These are phyloP conservation scores for Bruguiera hainesii DNA, from an alignment of 441 rosid species.

Conservation along the genomic window DNA sequence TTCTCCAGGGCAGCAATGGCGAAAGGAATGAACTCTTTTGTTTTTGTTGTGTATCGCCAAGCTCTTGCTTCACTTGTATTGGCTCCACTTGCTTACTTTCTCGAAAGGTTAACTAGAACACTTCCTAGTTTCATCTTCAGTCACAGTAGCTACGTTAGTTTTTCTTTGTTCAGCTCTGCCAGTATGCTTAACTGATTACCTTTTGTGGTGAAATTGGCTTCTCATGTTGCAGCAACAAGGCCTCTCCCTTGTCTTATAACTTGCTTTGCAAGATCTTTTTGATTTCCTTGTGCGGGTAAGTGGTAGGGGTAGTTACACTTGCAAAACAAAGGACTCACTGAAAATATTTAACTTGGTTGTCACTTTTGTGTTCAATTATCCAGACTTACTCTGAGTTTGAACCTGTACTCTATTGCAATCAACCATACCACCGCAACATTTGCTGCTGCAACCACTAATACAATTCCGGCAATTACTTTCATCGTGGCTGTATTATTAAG, in stretches of 20 bases:
- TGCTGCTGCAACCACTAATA: conserved; percentile 82
- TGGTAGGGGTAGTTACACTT: not conserved
- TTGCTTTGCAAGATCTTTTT: conserved; percentile 63
- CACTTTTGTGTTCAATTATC: not conserved
- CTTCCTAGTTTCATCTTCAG: not conserved
- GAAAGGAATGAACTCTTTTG: conserved; percentile 67
- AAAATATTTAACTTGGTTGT: not conserved
- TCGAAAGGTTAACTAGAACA: conserved; percentile 51
- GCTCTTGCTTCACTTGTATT: conserved; percentile 57
- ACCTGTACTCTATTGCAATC: conserved; percentile 65
- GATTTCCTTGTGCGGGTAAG: conserved; percentile 64
- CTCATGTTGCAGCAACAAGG: conserved; percentile 41
- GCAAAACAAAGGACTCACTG: too few relatives aligned
- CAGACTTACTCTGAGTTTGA: conserved; percentile 69
- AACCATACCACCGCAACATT: conserved; percentile 71
- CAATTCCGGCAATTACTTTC: conserved; percentile 72
- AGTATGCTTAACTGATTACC: too few relatives aligned
- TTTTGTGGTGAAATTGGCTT: not conserved
- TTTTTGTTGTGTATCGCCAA: conserved; percentile 76
- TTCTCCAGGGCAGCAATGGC: conserved; percentile 71
- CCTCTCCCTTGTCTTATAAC: conserved; percentile 46
- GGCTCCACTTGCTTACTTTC: conserved; percentile 63
- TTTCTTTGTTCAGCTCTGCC: not conserved
- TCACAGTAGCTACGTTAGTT: not conserved
- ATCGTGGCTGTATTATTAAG: conserved; percentile 53